These are phyloP conservation scores for Wickerhamiella parazyma DNA, from an alignment of 805 yeast genomes.

Conservation along the genomic window DNA sequence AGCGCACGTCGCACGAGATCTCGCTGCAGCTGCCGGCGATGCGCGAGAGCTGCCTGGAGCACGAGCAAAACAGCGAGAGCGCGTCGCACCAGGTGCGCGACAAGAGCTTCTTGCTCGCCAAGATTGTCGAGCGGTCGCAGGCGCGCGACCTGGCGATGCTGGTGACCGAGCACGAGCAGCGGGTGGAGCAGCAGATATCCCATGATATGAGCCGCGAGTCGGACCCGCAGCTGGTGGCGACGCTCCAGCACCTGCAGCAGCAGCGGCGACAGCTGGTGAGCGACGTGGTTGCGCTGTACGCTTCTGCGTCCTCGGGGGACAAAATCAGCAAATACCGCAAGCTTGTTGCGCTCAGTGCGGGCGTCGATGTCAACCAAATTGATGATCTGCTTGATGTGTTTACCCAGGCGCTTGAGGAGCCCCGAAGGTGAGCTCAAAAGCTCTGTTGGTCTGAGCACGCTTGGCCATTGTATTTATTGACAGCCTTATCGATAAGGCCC, in stretches of 20 bases:
- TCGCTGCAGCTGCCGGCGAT: conserved; percentile 24
- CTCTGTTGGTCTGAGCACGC: background rate
- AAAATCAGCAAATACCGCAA: conserved; percentile 70
- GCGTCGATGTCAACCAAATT: conserved; percentile 63
- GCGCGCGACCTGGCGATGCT: conserved; percentile 44
- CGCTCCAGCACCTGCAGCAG: conserved; percentile 30
- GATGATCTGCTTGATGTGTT: conserved; percentile 74
- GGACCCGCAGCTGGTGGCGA: background rate
- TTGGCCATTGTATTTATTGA: too few relatives aligned
- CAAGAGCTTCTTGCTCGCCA: conserved; percentile 27
- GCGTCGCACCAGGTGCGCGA: conserved; percentile 22
- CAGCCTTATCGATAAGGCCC: too few relatives aligned
- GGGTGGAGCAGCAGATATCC: conserved; percentile 20
- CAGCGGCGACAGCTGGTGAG: conserved; percentile 15
- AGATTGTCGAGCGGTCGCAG: conserved; percentile 48
- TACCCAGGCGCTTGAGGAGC: conserved; percentile 29
- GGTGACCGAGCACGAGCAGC: conserved; percentile 42
- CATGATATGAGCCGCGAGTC: conserved; percentile 13
- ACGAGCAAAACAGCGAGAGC: conserved; percentile 17
- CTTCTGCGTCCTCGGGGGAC: conserved; percentile 33
- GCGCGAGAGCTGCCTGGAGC: conserved; percentile 23
- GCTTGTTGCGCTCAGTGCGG: conserved; percentile 64
- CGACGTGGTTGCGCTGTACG: conserved; percentile 27
- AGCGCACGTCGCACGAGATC: conserved; percentile 29
- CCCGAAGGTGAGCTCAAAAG: background rate